Percentiles rank a stretch among this genome's conserved stretches.
phyloP scores from a whole-genome alignment of 1,284 basidiomycete genomes.

The Paramarasmius palmivorus region DNA sequence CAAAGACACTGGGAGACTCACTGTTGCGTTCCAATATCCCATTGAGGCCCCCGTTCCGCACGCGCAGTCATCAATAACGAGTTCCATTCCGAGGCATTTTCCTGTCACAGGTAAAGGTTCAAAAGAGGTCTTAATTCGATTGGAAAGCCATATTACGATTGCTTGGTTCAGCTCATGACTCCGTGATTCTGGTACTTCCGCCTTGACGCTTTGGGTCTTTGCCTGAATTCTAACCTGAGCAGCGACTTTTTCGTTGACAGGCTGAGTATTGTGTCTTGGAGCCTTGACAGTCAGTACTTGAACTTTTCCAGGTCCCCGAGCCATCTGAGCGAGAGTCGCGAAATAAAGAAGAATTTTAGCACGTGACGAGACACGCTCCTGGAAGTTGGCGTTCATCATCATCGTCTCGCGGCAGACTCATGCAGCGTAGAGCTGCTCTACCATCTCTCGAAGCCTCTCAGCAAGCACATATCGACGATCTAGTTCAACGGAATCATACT shows the following conservation, averaged over 20 bases:
- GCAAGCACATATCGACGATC: slow-evolving; percentile 65
- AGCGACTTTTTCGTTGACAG: slow-evolving; percentile 61
- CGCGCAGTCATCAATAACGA: slow-evolving; percentile 74
- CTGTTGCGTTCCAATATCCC: slow-evolving; percentile 85
- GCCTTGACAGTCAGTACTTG: slow-evolving; percentile 62
- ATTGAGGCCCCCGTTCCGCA: slow-evolving; percentile 79
- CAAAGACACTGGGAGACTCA: slow-evolving; percentile 35
- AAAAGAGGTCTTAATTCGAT: neutral
- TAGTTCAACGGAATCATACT: slow-evolving; percentile 62
- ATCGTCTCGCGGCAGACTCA: neutral
- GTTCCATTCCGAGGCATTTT: slow-evolving; percentile 83
- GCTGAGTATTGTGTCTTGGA: slow-evolving; percentile 73
- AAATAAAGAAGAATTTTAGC: neutral
- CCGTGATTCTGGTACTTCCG: slow-evolving; percentile 62
- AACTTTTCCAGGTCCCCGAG: slow-evolving; percentile 43
- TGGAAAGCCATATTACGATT: slow-evolving; percentile 45
- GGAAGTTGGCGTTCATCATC: neutral
- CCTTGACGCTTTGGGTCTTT: slow-evolving; percentile 46
- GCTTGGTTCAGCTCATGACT: slow-evolving; percentile 58
- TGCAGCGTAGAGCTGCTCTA: slow-evolving; percentile 27
- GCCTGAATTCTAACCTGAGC: slow-evolving; percentile 58
- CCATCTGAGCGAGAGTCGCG: slow-evolving; percentile 42
- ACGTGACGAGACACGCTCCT: slow-evolving; percentile 1
- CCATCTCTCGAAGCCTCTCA: slow-evolving; percentile 54
- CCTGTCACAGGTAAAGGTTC: slow-evolving; percentile 39